Percentiles rank a stretch among this genome's conserved stretches.
phyloP scores from a whole-genome alignment of 768 basidiomycete genomes.

The Boletus patriciae region DNA sequence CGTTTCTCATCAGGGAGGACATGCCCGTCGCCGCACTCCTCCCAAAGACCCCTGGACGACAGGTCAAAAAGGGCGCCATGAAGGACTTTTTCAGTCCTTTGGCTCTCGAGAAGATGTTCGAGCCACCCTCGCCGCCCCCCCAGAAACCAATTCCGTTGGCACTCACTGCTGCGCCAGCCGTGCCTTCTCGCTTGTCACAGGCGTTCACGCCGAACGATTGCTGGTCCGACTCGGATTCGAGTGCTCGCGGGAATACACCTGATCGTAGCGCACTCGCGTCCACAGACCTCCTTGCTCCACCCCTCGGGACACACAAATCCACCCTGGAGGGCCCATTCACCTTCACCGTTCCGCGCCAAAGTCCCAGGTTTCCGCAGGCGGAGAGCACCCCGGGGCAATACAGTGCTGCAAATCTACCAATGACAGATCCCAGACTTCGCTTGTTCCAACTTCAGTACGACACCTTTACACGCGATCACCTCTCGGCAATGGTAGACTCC shows the following conservation, averaged over 20 bases:
- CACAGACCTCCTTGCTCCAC: slow-evolving; percentile 5
- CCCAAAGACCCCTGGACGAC: slow-evolving; percentile 63
- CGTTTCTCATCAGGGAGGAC: slow-evolving; percentile 75
- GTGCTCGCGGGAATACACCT: slow-evolving; percentile 9
- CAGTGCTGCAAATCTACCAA: slow-evolving; percentile 31
- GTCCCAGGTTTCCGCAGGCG: slow-evolving; percentile 47
- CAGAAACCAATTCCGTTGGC: slow-evolving; percentile 20
- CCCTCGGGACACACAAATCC: slow-evolving; percentile 43
- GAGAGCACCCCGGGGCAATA: slow-evolving; percentile 55
- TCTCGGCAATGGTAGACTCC: slow-evolving; percentile 91
- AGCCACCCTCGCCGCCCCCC: slow-evolving; percentile 82
- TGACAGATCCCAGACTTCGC: slow-evolving; percentile 73
- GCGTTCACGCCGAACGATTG: slow-evolving; percentile 35
- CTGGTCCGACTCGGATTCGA: slow-evolving; percentile 26
- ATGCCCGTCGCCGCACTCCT: slow-evolving; percentile 53
- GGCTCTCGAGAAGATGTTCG: slow-evolving; percentile 88
- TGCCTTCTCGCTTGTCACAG: slow-evolving; percentile 41
- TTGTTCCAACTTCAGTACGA: slow-evolving; percentile 96
- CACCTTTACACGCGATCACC: slow-evolving; percentile 91
- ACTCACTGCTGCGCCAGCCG: slow-evolving; percentile 29
- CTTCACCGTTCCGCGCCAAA: slow-evolving; percentile 60
- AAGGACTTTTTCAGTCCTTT: slow-evolving; percentile 89
- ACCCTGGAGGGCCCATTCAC: slow-evolving; percentile 67
- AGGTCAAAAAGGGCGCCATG: slow-evolving; percentile 53
- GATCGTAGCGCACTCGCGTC: slow-evolving; percentile 10